phyloP scores from a whole-genome alignment of 352 stramenopile genomes.

The Nothophytophthora sp. region DNA sequence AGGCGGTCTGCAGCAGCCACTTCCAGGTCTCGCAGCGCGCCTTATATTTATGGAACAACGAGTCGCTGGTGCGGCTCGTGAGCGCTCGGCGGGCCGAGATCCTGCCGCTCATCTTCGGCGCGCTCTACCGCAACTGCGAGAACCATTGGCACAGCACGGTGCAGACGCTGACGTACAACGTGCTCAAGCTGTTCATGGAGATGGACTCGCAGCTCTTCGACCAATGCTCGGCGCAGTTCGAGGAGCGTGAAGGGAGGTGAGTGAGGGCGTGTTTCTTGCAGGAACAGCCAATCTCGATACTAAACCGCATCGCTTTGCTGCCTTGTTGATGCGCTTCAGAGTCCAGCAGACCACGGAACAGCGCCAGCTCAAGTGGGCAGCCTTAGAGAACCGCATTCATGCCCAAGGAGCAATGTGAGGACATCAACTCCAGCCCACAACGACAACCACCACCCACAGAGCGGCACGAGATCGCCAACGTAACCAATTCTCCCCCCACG shows the following conservation, averaged over 20 bases:
- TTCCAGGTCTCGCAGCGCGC: slow-evolving; percentile 97
- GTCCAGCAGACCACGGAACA: slow-evolving; percentile 46
- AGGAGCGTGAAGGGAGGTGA: slow-evolving; percentile 61
- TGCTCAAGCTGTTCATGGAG: slow-evolving; percentile 79
- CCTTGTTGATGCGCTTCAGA: slow-evolving; percentile 9
- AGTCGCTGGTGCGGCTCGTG: slow-evolving; percentile 96
- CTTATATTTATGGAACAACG: slow-evolving; percentile 99
- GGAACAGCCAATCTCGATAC: slow-evolving; percentile 1
- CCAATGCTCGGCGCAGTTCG: slow-evolving; percentile 59
- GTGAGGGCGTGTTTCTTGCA: slow-evolving; percentile 5
- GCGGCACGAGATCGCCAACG: slow-evolving; percentile 3
- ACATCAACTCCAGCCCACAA: slow-evolving; percentile 1
- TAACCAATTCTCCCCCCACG: no score
- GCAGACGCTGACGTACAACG: slow-evolving; percentile 88
- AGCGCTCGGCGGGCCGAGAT: slow-evolving; percentile 92
- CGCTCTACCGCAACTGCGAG: slow-evolving; percentile 86
- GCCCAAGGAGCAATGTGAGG: slow-evolving; percentile 26
- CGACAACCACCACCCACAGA: slow-evolving; percentile 21
- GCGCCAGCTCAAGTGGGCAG: slow-evolving; percentile 45
- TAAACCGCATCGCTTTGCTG: not conserved
- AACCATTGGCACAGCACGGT: slow-evolving; percentile 96
- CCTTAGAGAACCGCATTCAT: slow-evolving; percentile 53
- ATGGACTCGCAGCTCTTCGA: slow-evolving; percentile 92
- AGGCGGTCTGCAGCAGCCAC: slow-evolving; percentile 93
- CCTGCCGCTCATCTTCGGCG: slow-evolving; percentile 95